A percentile compares a stretch with the other conserved stretches of the same genome.
phyloP scores from a whole-genome alignment of 2,329 filamentous ascomycete species.

The Phoma sp. region DNA sequence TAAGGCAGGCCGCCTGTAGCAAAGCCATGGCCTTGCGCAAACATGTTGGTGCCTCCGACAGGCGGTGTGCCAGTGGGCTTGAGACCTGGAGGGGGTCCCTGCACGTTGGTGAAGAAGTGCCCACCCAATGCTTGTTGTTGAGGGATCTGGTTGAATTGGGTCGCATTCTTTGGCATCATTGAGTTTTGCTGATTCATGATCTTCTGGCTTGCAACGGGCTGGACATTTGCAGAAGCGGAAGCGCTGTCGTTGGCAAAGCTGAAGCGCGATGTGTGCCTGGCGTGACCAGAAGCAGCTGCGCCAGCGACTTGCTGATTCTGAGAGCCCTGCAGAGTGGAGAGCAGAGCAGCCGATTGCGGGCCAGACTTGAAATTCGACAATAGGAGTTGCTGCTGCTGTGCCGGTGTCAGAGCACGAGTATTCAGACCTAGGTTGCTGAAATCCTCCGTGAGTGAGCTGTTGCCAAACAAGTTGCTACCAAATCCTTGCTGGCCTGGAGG shows the following conservation, averaged over 20 bases:
- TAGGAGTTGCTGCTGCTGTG: conserved; percentile 73
- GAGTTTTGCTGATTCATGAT: conserved; percentile 83
- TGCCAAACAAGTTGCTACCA: conserved; percentile 45
- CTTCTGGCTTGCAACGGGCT: conserved; percentile 78
- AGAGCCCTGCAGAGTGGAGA: conserved; percentile 54
- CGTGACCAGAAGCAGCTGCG: conserved; percentile 71
- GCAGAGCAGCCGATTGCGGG: conserved; percentile 60
- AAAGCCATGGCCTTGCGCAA: conserved; percentile 86
- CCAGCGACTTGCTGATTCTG: conserved; percentile 51
- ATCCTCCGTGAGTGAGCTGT: conserved; percentile 45
- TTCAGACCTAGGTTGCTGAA: conserved; percentile 57
- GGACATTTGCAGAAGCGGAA: conserved; percentile 67
- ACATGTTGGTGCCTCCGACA: conserved; percentile 79
- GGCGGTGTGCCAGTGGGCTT: conserved; percentile 96
- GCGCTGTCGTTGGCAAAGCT: conserved; percentile 80
- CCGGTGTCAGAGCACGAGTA: conserved; percentile 76
- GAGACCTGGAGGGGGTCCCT: conserved; percentile 90
- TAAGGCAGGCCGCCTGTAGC: conserved; percentile 72
- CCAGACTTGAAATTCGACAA: conserved; percentile 66
- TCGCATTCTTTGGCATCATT: conserved; percentile 71
- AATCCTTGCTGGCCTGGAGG: conserved; percentile 74
- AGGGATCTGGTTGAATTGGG: conserved; percentile 58
- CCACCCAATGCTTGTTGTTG: conserved; percentile 62
- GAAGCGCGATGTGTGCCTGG: conserved; percentile 83
- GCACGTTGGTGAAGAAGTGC: conserved; percentile 84